These are phyloP conservation scores for Osmanthus fragrans DNA, from an alignment of 257 asterid species.

Conservation along the genomic window DNA sequence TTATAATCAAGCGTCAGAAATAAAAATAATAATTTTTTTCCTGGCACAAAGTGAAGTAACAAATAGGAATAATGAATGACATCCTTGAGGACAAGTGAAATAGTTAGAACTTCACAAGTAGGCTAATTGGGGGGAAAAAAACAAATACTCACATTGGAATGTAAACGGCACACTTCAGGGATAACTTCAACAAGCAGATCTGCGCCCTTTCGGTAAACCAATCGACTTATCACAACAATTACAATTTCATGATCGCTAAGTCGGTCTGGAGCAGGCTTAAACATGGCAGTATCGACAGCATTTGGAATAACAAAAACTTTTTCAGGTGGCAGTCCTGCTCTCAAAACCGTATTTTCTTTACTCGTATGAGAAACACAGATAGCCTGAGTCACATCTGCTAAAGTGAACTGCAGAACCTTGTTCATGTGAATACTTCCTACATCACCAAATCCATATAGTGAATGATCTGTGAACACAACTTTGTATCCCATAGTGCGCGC, in stretches of 20 bases:
- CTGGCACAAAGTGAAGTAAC: background rate
- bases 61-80: background rate
- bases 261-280: constrained; percentile 75
- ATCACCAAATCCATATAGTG: constrained; percentile 96
- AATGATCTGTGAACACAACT: constrained; percentile 97
- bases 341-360: constrained; percentile 87
- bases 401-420: constrained; percentile 91
- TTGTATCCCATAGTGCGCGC: constrained; percentile 98
- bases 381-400: constrained; percentile 94
- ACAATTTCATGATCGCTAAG: constrained; percentile 65
- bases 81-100: background rate
- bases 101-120: background rate
- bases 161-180: constrained; percentile 80
- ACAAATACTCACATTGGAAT: constrained; percentile 66
- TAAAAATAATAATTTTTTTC: background rate
- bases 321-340: constrained; percentile 95
- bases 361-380: constrained; percentile 98
- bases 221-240: constrained; percentile 86
- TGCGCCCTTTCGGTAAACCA: constrained; percentile 93
- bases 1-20: background rate
- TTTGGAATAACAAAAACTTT: constrained; percentile 92
- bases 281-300: constrained; percentile 98
- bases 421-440: constrained; percentile 98
- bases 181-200: constrained; percentile 96
- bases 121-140: background rate